Base-by-base conservation (phyloP, 495 filamentous ascomycete genomes). In the Patellaria atrata region DNA sequence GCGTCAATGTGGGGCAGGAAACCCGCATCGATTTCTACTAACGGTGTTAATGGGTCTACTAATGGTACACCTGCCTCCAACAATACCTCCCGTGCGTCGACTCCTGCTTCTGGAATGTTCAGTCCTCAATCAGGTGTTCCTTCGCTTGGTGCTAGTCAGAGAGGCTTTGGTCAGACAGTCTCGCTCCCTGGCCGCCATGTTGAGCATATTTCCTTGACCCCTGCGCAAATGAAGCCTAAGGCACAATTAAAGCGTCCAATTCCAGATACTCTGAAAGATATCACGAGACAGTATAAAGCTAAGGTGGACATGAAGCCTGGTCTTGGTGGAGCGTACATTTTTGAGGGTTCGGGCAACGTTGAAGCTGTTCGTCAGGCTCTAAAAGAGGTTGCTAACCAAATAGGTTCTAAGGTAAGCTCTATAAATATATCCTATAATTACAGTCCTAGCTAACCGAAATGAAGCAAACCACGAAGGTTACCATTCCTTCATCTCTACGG, bases 261-360 rank as follows among this genome's bases (percentile, higher is more conserved):
- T 2, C 58, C 67, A 8, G 87, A 94, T 37, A 76, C 89, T 27
- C 53, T 94, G 37, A 76, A 79, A 46, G 82, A 92, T 41, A 78
- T 94, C 53, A 92, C 86, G 50, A 77, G 76, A 50, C 73, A 75
- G 42, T 86, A 81, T n/a, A 79, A 82, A 52, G 83, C 83, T 27
- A 81, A 71, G 39, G 70, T 97, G 34, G 75, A 80, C 39, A 73
- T 83, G 63, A 72, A 68, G 33, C 60, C 42, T 24, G 67, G 68
- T n/a, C 64, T 72, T 22, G 69, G 68, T 39, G 79, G 77, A 5
- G 64, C 66, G 16, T 60, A 83, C 33, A 72, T 78, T 45, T 84
- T 94, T 43, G 75, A 82, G 52, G 84, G 82, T 30, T 77, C 69
- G 31, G 85, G 91, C 12, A 73, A 82, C 16, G 64, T 73, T 14